Evolutionary conservation across 2,329 filamentous ascomycete genomes (phyloP), one percentile per base, ranked within the genome.

Genomic region (Sclerotinia spermophila): DNA sequence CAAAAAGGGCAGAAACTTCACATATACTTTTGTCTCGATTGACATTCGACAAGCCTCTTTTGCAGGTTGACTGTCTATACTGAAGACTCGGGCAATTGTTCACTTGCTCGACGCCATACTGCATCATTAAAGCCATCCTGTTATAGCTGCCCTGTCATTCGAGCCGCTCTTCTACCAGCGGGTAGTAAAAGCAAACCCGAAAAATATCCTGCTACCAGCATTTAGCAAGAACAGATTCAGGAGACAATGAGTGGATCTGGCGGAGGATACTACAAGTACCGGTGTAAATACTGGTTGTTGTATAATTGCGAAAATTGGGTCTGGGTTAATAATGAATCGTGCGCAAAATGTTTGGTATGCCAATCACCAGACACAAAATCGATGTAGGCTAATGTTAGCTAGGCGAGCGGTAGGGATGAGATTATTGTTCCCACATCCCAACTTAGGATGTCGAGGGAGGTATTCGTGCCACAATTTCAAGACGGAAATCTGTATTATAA

Each of bases 251-350:
- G 76, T 74, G 77, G 77, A 40, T 66, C 62, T 13, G 75, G 73
- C 44, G 77, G 77, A 72, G 78, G 77, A 44, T 78, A 78, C 65
- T 86, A 85, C 76, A 86, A 83, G 79, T 86, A 85, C 77, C 82
- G 83, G 56, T 87, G 85, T 82, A 86, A 85, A 78, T 84, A 86
- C 80, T 86, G 84, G 74, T 82, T 82, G 71, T 82, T 83, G 42
- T 81, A 85, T 75, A 83, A 86, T 73, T 86, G 85, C 74, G 81
- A 80, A 7, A 84, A 86, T 74, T 87, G 85, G 85, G 85, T 86
- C 17, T 86, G 84, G 79, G 82, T 86, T 27, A 84, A 85, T 68
- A 82, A 84, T 68, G 80, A 82, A 48, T 80, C 84, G 17, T 87
- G 85, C 77, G 80, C 84, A 68, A 80, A 79, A 72, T 87, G 85